Percentiles rank a stretch among this genome's conserved stretches.
These are phyloP conservation scores for Leccinellum luteum DNA, from an alignment of 768 basidiomycete genomes.

Conservation along the genomic window DNA sequence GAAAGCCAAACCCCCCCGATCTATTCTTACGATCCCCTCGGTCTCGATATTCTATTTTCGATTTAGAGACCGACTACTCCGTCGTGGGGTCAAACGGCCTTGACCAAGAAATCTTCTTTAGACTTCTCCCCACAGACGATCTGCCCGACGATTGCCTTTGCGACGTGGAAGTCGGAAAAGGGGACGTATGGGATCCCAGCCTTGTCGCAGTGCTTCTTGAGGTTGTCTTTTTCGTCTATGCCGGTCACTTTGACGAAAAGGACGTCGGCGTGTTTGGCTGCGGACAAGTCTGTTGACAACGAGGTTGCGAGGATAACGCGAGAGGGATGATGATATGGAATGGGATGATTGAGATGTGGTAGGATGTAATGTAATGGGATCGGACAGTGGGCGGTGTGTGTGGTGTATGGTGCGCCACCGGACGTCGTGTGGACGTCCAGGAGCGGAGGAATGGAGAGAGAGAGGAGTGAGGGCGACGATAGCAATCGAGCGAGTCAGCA, in stretches of 20 bases:
- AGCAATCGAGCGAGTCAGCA: not conserved
- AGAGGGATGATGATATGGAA: not conserved
- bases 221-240: conserved; percentile 74
- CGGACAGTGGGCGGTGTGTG: not conserved
- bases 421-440: not conserved
- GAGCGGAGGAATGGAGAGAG: not conserved
- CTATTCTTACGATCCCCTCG: not conserved
- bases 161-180: conserved; percentile 69
- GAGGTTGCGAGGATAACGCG: not conserved
- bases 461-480: not conserved
- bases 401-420: not conserved
- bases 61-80: not conserved
- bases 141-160: conserved; percentile 55
- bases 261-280: conserved; percentile 87
- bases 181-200: conserved; percentile 78
- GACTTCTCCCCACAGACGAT: conserved; percentile 66
- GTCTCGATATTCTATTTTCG: not conserved
- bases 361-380: not conserved
- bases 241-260: conserved; percentile 89
- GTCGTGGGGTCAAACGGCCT: not conserved
- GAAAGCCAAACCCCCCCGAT: not conserved
- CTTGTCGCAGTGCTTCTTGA: conserved; percentile 76
- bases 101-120: conserved; percentile 21
- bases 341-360: not conserved
- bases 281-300: conserved; percentile 72